These are phyloP conservation scores for Misopates orontium DNA, from an alignment of 257 asterid species.

Conservation along the genomic window DNA sequence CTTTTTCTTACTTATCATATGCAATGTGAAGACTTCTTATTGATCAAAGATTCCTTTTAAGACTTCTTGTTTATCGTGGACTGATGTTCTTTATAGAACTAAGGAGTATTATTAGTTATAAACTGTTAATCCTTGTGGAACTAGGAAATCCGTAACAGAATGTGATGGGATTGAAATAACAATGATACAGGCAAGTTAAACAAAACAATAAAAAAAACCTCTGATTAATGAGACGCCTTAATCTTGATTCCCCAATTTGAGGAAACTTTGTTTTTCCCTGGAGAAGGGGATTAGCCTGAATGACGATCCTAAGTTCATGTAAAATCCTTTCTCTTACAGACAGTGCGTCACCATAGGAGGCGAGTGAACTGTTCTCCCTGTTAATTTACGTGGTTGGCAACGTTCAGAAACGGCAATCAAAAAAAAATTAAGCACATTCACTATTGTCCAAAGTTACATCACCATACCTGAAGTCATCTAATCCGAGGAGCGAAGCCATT, in stretches of 20 bases:
- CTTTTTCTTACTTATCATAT: too few species aligned
- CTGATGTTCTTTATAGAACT: too few species aligned
- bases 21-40: too few species aligned
- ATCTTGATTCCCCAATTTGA: constrained; percentile 52
- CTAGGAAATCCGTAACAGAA: neutral
- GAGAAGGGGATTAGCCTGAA: constrained; percentile 65
- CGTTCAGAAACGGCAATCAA: constrained; percentile 11
- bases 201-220: constrained; percentile 40
- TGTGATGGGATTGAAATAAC: neutral
- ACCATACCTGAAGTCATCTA: constrained; percentile 69
- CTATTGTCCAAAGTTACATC: neutral
- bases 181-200: neutral
- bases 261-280: constrained; percentile 51
- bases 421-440: constrained; percentile 16
- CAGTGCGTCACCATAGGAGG: constrained; percentile 53
- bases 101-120: too few species aligned
- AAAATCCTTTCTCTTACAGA: constrained; percentile 53
- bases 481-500: constrained; percentile 57
- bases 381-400: constrained; percentile 13
- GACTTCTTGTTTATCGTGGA: too few species aligned
- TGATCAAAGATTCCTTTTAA: too few species aligned
- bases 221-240: constrained; percentile 74
- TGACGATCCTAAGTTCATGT: constrained; percentile 41
- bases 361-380: constrained; percentile 60
- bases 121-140: too few species aligned